Conservation (phyloP, 2,329 filamentous ascomycete genomes). For the Leptographium flavum region DNA sequence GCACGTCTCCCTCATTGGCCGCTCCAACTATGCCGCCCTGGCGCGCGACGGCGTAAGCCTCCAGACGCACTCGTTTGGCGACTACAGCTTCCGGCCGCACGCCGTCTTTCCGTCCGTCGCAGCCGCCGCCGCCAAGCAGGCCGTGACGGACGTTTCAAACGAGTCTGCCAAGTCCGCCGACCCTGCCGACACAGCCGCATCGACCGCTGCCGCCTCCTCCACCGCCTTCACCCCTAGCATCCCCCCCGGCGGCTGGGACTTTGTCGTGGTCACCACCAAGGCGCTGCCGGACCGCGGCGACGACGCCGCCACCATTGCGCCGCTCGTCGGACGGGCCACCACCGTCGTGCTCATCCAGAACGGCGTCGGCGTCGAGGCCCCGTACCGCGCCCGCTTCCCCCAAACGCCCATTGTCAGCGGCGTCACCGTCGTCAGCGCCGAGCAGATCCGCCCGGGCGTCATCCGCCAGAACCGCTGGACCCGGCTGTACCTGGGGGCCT, state of each 20-base stretch:
- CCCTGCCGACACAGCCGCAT: not conserved
- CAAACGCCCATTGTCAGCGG: conserved; percentile 46
- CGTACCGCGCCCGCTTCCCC: conserved; percentile 49
- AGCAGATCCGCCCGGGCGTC: conserved; percentile 46
- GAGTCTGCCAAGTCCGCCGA: conserved; percentile 1
- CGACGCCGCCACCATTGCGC: conserved; percentile 46
- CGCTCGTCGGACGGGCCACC: conserved; percentile 37
- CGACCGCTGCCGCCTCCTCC: no score
- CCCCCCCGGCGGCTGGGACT: conserved; percentile 28
- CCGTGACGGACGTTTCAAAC: no score
- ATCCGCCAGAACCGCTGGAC: conserved; percentile 64
- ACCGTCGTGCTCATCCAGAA: conserved; percentile 57
- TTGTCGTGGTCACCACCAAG: conserved; percentile 56
- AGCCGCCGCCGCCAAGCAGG: conserved; percentile 18
- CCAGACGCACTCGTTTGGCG: conserved; percentile 50
- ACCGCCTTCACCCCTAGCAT: no score
- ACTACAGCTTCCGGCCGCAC: conserved; percentile 48
- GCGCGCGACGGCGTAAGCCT: conserved; percentile 46
- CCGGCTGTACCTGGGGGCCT: conserved; percentile 54
- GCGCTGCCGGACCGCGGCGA: conserved; percentile 50
- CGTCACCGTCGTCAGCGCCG: conserved; percentile 55
- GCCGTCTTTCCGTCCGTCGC: conserved; percentile 47
- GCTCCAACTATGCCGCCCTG: conserved; percentile 58
- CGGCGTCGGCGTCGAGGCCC: conserved; percentile 54
- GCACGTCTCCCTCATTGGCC: conserved; percentile 54